Conservation (phyloP, 2,329 filamentous ascomycete genomes). For the Cryphonectria radicalis region DNA sequence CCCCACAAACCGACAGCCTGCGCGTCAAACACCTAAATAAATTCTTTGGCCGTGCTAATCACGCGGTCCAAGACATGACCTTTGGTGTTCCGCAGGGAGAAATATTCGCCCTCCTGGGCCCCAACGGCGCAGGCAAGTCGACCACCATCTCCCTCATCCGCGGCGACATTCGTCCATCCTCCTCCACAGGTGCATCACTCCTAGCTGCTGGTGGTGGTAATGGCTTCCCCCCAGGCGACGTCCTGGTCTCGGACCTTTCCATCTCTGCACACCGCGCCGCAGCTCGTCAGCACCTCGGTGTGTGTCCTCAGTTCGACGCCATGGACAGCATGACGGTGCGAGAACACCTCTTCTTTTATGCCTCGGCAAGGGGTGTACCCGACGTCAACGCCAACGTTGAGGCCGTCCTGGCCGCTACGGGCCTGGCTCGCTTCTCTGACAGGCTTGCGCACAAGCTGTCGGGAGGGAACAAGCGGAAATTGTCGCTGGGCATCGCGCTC, state of each 20-base stretch:
- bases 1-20: slow-evolving; percentile 64
- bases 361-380: slow-evolving; percentile 76
- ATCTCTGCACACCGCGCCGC: slow-evolving; percentile 73
- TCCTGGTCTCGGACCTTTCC: slow-evolving; percentile 78
- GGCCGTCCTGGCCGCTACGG: slow-evolving; percentile 80
- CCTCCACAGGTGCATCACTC: slow-evolving; percentile 46
- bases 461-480: slow-evolving; percentile 92
- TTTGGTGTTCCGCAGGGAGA: slow-evolving; percentile 81
- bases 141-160: slow-evolving; percentile 88
- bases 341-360: slow-evolving; percentile 89
- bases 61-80: slow-evolving; percentile 78
- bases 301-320: slow-evolving; percentile 87
- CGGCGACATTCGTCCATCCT: slow-evolving; percentile 78
- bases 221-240: slow-evolving; percentile 57
- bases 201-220: background rate
- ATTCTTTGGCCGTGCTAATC: slow-evolving; percentile 59
- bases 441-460: slow-evolving; percentile 81
- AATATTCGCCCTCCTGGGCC: slow-evolving; percentile 86
- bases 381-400: slow-evolving; percentile 78
- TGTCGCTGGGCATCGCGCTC: slow-evolving; percentile 84
- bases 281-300: slow-evolving; percentile 80
- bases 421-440: slow-evolving; percentile 69
- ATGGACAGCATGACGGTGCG: slow-evolving; percentile 89
- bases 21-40: slow-evolving; percentile 83
- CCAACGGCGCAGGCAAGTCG: slow-evolving; percentile 90